Conservation (phyloP, 1,284 basidiomycete genomes). For the Amylostereum areolatum region DNA sequence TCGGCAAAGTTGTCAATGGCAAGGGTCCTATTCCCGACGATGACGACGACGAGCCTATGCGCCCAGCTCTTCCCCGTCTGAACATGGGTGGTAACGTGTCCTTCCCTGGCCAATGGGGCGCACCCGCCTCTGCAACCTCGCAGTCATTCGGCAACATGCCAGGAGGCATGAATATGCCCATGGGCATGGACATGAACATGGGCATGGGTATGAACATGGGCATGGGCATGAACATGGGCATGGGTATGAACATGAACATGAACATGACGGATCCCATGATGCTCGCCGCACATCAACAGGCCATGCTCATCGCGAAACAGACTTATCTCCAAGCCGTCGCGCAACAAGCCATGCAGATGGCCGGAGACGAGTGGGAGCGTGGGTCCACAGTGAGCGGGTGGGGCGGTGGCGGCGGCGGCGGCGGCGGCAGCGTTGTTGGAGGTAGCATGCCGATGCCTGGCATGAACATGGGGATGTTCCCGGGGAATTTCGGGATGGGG, state of each 20-base stretch:
- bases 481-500: slow-evolving; percentile 22
- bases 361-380: slow-evolving; percentile 82
- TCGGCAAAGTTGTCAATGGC: slow-evolving; percentile 77
- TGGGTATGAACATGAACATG: slow-evolving; percentile 30
- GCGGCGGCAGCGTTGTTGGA: slow-evolving; percentile 26
- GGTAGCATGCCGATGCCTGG: slow-evolving; percentile 23
- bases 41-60: slow-evolving; percentile 45
- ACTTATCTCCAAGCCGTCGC: slow-evolving; percentile 81
- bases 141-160: slow-evolving; percentile 10
- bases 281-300: slow-evolving; percentile 71
- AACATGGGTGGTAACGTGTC: slow-evolving; percentile 5
- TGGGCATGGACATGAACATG: slow-evolving; percentile 3
- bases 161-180: slow-evolving; percentile 13
- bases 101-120: slow-evolving; percentile 5
- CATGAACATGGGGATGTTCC: slow-evolving; percentile 18
- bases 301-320: slow-evolving; percentile 77
- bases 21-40: slow-evolving; percentile 54
- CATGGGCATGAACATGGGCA: slow-evolving; percentile 12
- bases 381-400: slow-evolving; percentile 44
- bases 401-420: slow-evolving; percentile 29
- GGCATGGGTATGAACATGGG: slow-evolving; percentile 9
- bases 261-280: slow-evolving; percentile 45
- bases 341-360: slow-evolving; percentile 77
- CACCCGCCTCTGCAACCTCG: not conserved
- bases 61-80: slow-evolving; percentile 16